Evolutionary conservation across 2,329 filamentous ascomycete species (phyloP).

Genomic region (Pyrenophora seminiperda): DNA sequence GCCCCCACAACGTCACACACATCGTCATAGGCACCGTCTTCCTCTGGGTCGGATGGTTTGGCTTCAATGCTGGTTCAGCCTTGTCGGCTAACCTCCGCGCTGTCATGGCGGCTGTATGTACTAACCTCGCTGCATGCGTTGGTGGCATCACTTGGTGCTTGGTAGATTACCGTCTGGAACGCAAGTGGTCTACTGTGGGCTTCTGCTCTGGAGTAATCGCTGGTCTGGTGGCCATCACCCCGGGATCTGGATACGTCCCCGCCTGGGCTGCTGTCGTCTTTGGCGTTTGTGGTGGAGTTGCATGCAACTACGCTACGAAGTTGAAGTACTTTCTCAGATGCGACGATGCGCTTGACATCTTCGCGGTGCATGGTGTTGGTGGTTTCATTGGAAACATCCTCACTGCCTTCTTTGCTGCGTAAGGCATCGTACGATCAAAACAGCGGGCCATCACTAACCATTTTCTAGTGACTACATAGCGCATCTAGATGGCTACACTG

Average conservation of each 20-base stretch:
- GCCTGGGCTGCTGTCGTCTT: conserved; percentile 83
- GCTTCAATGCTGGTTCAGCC: conserved; percentile 88
- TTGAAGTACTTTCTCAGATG: conserved; percentile 81
- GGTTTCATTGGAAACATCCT: conserved; percentile 64
- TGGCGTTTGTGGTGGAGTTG: conserved; percentile 73
- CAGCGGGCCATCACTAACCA: conserved; percentile 1
- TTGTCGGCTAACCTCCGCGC: conserved; percentile 81
- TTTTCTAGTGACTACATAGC: conserved; percentile 73
- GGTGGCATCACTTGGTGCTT: conserved; percentile 90
- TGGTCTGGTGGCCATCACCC: conserved; percentile 85
- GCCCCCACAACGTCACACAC: conserved; percentile 90
- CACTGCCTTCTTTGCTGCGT: conserved; percentile 77
- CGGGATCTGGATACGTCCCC: conserved; percentile 83
- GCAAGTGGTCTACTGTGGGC: conserved; percentile 90
- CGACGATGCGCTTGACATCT: conserved; percentile 84
- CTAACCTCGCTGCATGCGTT: conserved; percentile 81
- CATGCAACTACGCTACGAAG: conserved; percentile 90
- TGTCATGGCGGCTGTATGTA: conserved; percentile 84
- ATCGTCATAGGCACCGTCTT: conserved; percentile 93
- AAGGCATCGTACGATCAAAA: conserved; percentile 35
- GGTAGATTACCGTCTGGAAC: conserved; percentile 84
- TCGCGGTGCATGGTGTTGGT: conserved; percentile 64
- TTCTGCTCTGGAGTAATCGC: conserved; percentile 92
- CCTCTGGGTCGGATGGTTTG: conserved; percentile 95
- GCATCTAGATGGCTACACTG: conserved; percentile 71